Conservation (phyloP, 345 rosid genomes). For the Alliaria petiolata region DNA sequence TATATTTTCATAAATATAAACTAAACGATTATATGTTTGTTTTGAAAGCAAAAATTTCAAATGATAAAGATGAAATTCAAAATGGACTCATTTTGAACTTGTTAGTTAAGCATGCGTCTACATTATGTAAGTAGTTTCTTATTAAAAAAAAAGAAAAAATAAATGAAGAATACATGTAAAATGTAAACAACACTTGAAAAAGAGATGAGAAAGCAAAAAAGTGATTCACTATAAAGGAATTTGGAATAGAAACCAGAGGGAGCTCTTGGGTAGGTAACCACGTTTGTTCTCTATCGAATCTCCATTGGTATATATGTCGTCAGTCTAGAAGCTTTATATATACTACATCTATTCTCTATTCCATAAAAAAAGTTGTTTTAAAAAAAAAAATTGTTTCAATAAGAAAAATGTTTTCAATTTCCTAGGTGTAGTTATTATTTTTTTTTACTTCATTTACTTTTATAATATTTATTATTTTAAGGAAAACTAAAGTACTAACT, state of each 20-base stretch:
- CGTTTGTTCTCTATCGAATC: not conserved
- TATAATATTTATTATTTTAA: too few relatives aligned
- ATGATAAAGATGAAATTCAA: not conserved
- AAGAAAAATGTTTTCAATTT: too few relatives aligned
- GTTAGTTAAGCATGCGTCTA: not conserved
- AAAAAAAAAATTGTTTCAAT: too few relatives aligned
- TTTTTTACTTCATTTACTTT: too few relatives aligned
- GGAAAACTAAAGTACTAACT: too few relatives aligned
- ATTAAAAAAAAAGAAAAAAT: not conserved
- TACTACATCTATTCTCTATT: too few relatives aligned
- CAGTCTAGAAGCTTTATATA: not conserved
- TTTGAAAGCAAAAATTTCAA: not conserved
- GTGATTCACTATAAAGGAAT: not conserved
- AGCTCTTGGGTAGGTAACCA: slow-evolving; percentile 26
- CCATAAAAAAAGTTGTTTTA: too few relatives aligned
- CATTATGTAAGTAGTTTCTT: not conserved
- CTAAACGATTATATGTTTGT: not conserved
- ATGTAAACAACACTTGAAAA: not conserved
- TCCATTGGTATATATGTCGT: not conserved
- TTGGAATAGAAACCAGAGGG: not conserved
- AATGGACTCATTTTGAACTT: not conserved
- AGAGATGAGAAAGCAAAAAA: not conserved
- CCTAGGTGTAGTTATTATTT: too few relatives aligned
- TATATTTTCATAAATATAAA: not conserved
- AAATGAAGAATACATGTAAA: not conserved